Evolutionary conservation across 2,329 filamentous ascomycete species (phyloP).

Genomic region (Aspergillus sp.): DNA sequence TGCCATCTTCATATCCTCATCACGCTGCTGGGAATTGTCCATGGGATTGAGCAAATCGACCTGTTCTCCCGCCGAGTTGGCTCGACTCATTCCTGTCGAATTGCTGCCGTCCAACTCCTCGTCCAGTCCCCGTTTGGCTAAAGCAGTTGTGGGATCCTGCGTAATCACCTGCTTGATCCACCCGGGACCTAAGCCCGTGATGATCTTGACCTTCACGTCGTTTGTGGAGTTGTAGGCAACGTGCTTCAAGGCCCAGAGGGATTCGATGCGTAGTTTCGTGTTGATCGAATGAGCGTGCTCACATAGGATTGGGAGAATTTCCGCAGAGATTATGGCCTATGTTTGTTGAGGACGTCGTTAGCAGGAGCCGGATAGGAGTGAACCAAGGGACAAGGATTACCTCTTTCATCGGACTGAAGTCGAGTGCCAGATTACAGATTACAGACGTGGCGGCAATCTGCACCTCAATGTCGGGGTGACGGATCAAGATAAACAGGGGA

Average conservation of each 20-base stretch:
- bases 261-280: constrained; percentile 76
- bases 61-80: constrained; percentile 61
- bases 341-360: constrained; percentile 10
- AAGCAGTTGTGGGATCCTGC: constrained; percentile 46
- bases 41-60: constrained; percentile 60
- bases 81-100: constrained; percentile 52
- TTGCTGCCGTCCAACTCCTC: constrained; percentile 33
- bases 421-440: constrained; percentile 80
- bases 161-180: constrained; percentile 81
- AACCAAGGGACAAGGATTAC: constrained; percentile 52
- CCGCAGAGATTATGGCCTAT: constrained; percentile 70
- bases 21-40: constrained; percentile 28
- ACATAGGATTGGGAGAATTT: constrained; percentile 74
- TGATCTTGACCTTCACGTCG: constrained; percentile 71
- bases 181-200: constrained; percentile 73
- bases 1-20: constrained; percentile 36
- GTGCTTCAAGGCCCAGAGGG: constrained; percentile 92
- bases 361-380: background rate
- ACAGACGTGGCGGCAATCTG: constrained; percentile 82
- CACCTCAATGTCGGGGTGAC: constrained; percentile 72
- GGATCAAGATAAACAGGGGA: constrained; percentile 74
- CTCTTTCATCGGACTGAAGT: constrained; percentile 88
- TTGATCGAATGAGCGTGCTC: constrained; percentile 80
- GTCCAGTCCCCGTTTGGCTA: constrained; percentile 29
- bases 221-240: constrained; percentile 72